These are phyloP conservation scores for Inga oerstediana DNA, from an alignment of 306 rosid genomes.

Conservation along the genomic window DNA sequence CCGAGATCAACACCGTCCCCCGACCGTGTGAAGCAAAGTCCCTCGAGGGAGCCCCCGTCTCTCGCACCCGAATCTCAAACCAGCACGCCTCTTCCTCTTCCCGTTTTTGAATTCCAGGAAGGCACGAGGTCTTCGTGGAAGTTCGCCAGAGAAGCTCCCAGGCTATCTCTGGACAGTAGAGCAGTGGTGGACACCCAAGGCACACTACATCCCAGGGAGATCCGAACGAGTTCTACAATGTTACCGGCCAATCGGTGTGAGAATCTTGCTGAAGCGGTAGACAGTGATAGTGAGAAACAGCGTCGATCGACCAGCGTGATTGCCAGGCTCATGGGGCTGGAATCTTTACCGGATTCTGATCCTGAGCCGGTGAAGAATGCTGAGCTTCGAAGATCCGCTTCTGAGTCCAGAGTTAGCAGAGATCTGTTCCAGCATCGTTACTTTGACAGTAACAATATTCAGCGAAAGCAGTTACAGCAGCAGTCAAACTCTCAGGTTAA, in stretches of 20 bases:
- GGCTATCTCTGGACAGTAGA: slow-evolving; percentile 91
- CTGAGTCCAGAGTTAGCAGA: slow-evolving; percentile 81
- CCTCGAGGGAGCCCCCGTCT: slow-evolving; percentile 43
- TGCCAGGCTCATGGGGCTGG: slow-evolving; percentile 92
- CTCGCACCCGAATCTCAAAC: slow-evolving; percentile 34
- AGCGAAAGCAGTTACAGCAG: slow-evolving; percentile 46
- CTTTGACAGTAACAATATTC: slow-evolving; percentile 51
- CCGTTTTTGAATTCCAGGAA: slow-evolving; percentile 72
- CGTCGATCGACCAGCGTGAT: slow-evolving; percentile 90
- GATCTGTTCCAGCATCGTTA: slow-evolving; percentile 67
- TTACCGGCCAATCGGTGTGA: slow-evolving; percentile 39
- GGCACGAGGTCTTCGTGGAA: slow-evolving; percentile 86
- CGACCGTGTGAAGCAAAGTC: slow-evolving; percentile 41
- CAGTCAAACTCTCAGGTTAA: slow-evolving; percentile 28
- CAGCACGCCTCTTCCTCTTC: slow-evolving; percentile 56
- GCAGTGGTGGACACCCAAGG: slow-evolving; percentile 85
- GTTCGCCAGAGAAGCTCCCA: slow-evolving; percentile 87
- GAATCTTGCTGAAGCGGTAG: slow-evolving; percentile 19
- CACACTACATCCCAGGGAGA: slow-evolving; percentile 62
- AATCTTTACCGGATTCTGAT: slow-evolving; percentile 56
- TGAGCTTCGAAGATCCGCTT: slow-evolving; percentile 87
- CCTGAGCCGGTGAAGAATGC: slow-evolving; percentile 53
- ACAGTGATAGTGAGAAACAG: slow-evolving; percentile 54
- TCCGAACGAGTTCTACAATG: slow-evolving; percentile 55
- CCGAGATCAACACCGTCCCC: slow-evolving; percentile 48